Percentiles rank a stretch among this genome's conserved stretches.
These are phyloP conservation scores for Salvia sclarea DNA, from an alignment of 305 asterid species.

Conservation along the genomic window DNA sequence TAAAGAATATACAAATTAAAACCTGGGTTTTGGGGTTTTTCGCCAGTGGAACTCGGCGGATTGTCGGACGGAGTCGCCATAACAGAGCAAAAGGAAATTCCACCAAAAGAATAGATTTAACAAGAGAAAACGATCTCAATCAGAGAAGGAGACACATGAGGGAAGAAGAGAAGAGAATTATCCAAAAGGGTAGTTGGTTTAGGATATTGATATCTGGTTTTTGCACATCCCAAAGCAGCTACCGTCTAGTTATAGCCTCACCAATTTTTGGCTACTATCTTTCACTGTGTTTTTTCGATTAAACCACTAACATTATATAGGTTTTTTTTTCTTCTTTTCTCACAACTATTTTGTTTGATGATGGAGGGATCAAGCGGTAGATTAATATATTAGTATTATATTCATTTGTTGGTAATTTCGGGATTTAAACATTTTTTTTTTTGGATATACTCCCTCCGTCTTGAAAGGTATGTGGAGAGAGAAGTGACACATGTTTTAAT, in stretches of 20 bases:
- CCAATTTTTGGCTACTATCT: background rate
- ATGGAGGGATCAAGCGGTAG: too few relatives aligned
- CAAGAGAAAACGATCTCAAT: background rate
- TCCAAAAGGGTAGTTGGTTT: slow-evolving; percentile 6
- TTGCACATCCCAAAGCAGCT: slow-evolving; percentile 39
- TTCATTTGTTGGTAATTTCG: too few relatives aligned
- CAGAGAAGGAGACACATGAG: slow-evolving; percentile 3
- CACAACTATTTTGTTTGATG: too few relatives aligned
- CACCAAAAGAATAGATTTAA: background rate
- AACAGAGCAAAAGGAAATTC: slow-evolving; percentile 8
- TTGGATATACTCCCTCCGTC: too few relatives aligned
- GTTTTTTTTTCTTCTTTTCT: background rate
- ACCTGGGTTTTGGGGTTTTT: slow-evolving; percentile 49
- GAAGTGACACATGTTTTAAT: too few relatives aligned
- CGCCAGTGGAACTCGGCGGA: slow-evolving; percentile 41
- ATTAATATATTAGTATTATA: too few relatives aligned
- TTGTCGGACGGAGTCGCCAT: slow-evolving; percentile 47
- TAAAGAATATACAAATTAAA: background rate
- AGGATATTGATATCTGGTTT: slow-evolving; percentile 28
- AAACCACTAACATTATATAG: background rate
- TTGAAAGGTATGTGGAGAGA: too few relatives aligned
- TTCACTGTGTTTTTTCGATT: background rate
- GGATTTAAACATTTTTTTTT: too few relatives aligned
- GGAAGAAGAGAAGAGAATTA: background rate
- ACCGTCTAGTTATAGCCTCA: background rate